Evolutionary conservation across 1,284 basidiomycete species (phyloP).

Genomic region (Fomitopsis schrenkii): DNA sequence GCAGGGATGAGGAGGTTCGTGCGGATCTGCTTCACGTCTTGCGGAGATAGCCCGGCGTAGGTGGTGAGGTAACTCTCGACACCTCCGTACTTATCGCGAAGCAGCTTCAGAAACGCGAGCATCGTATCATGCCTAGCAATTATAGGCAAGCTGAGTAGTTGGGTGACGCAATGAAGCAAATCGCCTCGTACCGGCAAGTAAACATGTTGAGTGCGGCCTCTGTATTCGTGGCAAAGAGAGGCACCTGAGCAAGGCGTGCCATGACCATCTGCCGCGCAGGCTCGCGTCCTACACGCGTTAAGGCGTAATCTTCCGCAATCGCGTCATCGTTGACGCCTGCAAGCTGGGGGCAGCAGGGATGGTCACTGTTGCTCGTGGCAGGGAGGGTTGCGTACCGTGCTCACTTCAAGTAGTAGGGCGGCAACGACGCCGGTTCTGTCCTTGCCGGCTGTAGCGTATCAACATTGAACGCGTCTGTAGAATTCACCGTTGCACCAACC

Average conservation of each 20-base stretch:
- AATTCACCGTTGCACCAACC: conserved; percentile 31
- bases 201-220: conserved; percentile 77
- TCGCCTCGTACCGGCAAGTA: conserved; percentile 53
- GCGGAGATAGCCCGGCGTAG: conserved; percentile 49
- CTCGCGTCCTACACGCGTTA: conserved; percentile 73
- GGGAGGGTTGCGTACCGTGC: not conserved
- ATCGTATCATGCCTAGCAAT: conserved; percentile 61
- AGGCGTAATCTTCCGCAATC: conserved; percentile 70
- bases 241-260: conserved; percentile 59
- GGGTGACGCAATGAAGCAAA: not conserved
- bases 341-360: conserved; percentile 39
- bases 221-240: conserved; percentile 64
- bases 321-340: conserved; percentile 59
- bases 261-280: conserved; percentile 68
- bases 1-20: conserved; percentile 47
- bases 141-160: not conserved
- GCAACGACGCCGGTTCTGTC: conserved; percentile 77
- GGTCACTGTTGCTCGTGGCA: not conserved
- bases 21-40: conserved; percentile 56
- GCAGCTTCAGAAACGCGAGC: conserved; percentile 56
- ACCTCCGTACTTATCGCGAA: conserved; percentile 64
- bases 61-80: conserved; percentile 57
- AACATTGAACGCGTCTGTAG: not conserved
- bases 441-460: conserved; percentile 51
- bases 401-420: conserved; percentile 65